Percentiles rank a stretch among this genome's conserved stretches.
phyloP scores from a whole-genome alignment of 208 protist genomes.

The Eutreptiella sp. region DNA sequence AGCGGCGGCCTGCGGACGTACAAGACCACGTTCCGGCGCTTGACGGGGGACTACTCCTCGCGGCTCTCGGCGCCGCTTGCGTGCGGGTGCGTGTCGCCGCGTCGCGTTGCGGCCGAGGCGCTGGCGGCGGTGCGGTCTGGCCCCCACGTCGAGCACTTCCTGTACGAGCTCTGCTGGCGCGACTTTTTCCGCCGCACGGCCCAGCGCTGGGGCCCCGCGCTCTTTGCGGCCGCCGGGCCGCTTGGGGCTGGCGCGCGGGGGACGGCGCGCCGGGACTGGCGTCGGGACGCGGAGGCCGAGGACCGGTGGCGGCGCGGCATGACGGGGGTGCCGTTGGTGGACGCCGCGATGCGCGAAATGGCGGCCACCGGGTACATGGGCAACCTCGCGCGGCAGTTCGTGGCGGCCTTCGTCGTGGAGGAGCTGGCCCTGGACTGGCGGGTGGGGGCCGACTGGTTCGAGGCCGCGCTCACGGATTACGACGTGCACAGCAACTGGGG shows the following conservation, averaged over 20 bases:
- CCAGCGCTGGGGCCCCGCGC: background rate
- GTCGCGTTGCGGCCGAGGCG: too few species aligned
- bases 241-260: too few species aligned
- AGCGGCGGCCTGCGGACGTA: too few species aligned
- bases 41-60: constrained; percentile 42
- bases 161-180: background rate
- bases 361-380: constrained; percentile 21
- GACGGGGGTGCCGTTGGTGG: constrained; percentile 47
- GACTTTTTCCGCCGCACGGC: constrained; percentile 4
- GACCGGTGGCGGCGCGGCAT: constrained; percentile 35
- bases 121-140: too few species aligned
- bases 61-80: constrained; percentile 44
- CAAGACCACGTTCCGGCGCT: too few species aligned
- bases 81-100: too few species aligned
- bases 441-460: constrained; percentile 42
- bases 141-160: too few species aligned
- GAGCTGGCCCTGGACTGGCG: constrained; percentile 44
- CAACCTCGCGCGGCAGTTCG: constrained; percentile 5
- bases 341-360: constrained; percentile 50
- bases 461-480: constrained; percentile 34
- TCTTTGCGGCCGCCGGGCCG: too few species aligned
- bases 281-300: too few species aligned
- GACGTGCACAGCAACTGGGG: constrained; percentile 14
- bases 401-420: constrained; percentile 34
- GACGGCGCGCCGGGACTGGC: too few species aligned